Evolutionary conservation across 306 rosid genomes (phyloP).

Genomic region (Lathyrus sativus): DNA sequence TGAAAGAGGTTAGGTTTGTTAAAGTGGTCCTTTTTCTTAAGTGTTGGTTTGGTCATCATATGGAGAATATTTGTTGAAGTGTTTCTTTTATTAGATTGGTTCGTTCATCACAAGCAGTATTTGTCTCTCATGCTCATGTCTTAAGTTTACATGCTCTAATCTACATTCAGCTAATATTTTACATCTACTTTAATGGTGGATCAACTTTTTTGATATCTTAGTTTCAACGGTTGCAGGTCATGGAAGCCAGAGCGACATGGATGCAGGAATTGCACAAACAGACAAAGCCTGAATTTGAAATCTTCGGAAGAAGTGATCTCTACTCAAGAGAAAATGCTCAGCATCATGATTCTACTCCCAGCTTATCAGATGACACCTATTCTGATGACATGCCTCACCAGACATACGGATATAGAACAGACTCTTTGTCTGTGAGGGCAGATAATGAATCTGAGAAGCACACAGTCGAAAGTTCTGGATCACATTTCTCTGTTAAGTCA

Average conservation of each 20-base stretch:
- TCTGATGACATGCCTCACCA: slow-evolving; percentile 46
- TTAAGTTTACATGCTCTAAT: slow-evolving; percentile 1
- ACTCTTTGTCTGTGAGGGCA: slow-evolving; percentile 42
- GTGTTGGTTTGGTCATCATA: slow-evolving; percentile 19
- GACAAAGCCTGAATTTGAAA: slow-evolving; percentile 53
- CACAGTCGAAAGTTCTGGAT: slow-evolving; percentile 54
- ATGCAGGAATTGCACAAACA: slow-evolving; percentile 90
- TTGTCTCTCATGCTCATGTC: slow-evolving; percentile 2
- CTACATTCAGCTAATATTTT: slow-evolving; percentile 20
- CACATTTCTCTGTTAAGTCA: slow-evolving; percentile 58
- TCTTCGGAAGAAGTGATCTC: slow-evolving; percentile 52
- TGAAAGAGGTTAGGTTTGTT: slow-evolving; percentile 19
- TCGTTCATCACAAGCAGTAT: slow-evolving; percentile 21
- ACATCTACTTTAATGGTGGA: slow-evolving; percentile 12
- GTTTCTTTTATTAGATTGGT: slow-evolving; percentile 12
- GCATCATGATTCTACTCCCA: slow-evolving; percentile 49
- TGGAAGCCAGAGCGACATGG: slow-evolving; percentile 88
- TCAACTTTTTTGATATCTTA: slow-evolving; percentile 25
- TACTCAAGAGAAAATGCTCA: slow-evolving; percentile 47
- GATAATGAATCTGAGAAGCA: slow-evolving; percentile 58
- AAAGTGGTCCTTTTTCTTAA: not conserved
- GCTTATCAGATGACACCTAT: slow-evolving; percentile 48
- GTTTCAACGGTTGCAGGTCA: slow-evolving; percentile 58
- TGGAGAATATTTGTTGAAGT: not conserved
- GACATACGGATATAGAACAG: slow-evolving; percentile 45